Base-by-base conservation (phyloP, 495 filamentous ascomycete genomes). In the Durotheca rogersii region DNA sequence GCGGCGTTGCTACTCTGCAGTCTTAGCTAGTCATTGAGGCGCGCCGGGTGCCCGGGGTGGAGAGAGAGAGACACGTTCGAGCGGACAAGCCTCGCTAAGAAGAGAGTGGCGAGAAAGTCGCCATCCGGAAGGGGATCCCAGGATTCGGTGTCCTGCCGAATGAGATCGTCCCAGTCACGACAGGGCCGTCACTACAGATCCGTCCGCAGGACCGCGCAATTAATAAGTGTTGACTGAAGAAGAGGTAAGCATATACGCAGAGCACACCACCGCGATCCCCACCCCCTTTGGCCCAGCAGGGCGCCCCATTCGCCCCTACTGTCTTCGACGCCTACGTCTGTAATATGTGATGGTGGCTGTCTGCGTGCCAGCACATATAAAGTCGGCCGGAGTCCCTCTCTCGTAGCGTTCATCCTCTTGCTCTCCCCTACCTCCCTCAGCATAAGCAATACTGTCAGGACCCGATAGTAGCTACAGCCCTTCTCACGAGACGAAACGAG, bases 261-360 rank as follows among this genome's bases (percentile, higher is more conserved):
- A 49, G 44, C 55, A 45, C 37, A 32, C 20, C 20, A 58, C n/a
- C n/a, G n/a, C n/a, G n/a, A n/a, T 58, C 55, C 25, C 54, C 47
- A 51, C 54, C 27, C 19, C 19, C 43, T 25, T 25, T n/a, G n/a
- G 18, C 17, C 36, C 38, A 27, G 38, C 34, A n/a, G n/a, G 43
- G 47, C 14, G 40, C 18, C 25, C 25, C 39, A 7, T 43, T 52
- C 43, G 47, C 20, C 36, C 36, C 19, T 44, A 37, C 38, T 42
- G 10, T 47, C 30, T 7, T 25, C 31, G 30, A 43, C 31, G 15
- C 11, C 30, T 31, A 21, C 18, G 12, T 18, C 15, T 17, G 35
- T 29, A 39, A n/a, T 47, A 36, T 16, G 11, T 17, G 7, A 21
- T 39, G 40, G 23, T 27, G 9, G 23, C 23, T 9, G 9, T 4